A percentile compares a stretch with the other conserved stretches of the same genome.
Conservation (phyloP, 495 filamentous ascomycete genomes). For the Pseudomonodictys pantanalensis region DNA sequence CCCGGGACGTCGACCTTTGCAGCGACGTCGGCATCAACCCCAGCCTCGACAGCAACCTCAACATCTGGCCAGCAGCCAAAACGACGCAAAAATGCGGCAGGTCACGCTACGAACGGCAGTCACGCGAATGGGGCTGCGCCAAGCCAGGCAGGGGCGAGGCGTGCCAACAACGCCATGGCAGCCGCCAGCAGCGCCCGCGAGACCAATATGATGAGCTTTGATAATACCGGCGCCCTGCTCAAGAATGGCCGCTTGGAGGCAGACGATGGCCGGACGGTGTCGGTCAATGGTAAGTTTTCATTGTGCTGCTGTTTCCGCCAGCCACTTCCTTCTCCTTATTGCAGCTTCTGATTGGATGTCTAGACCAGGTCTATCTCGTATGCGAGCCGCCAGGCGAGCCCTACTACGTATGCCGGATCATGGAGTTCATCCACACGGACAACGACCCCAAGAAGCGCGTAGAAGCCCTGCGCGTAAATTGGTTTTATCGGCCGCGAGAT, state of each 20-base stretch:
- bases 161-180: conserved; percentile 16
- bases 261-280: conserved; percentile 83
- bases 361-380: conserved; percentile 95
- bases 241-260: conserved; percentile 77
- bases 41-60: conserved; percentile 51
- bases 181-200: conserved; percentile 32
- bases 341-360: conserved; percentile 13
- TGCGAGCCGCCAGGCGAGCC: conserved; percentile 97
- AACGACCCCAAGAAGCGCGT: conserved; percentile 66
- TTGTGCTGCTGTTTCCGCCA: not conserved
- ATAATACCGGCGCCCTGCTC: conserved; percentile 62
- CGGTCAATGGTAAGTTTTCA: conserved; percentile 75
- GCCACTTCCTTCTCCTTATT: not conserved
- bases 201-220: conserved; percentile 86
- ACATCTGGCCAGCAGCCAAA: conserved; percentile 45
- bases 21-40: conserved; percentile 49
- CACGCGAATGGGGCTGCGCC: conserved; percentile 25
- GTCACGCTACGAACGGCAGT: conserved; percentile 31
- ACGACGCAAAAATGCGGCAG: conserved; percentile 69
- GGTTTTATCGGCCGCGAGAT: conserved; percentile 96
- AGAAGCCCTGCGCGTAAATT: conserved; percentile 89
- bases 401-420: conserved; percentile 94
- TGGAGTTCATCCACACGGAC: conserved; percentile 88
- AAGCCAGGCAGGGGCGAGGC: conserved; percentile 28
- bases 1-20: conserved; percentile 65